These are phyloP conservation scores for Populus pruinosa DNA, from an alignment of 345 rosid species.

Conservation along the genomic window DNA sequence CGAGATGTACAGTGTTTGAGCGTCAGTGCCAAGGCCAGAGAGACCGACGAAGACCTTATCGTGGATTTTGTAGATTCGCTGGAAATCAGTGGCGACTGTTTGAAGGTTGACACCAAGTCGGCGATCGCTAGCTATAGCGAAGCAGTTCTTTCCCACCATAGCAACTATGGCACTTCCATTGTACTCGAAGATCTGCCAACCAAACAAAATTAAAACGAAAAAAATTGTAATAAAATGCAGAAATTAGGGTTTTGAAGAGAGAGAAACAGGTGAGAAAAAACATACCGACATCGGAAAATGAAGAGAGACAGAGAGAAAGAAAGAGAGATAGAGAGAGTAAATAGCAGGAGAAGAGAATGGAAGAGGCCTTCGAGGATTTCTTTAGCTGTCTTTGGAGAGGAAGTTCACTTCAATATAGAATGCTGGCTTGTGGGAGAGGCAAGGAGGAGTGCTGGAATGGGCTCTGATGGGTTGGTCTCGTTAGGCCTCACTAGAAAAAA, in stretches of 20 bases:
- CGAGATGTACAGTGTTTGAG: conserved; percentile 67
- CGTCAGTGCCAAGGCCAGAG: conserved; percentile 92
- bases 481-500: neutral
- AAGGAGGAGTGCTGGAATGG: neutral
- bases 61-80: conserved; percentile 77
- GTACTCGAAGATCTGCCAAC: conserved; percentile 85
- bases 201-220: neutral
- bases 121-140: conserved; percentile 96
- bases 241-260: conserved; percentile 6
- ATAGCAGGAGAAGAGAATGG: neutral
- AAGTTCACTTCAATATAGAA: neutral
- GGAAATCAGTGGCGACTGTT: conserved; percentile 92
- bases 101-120: conserved; percentile 92
- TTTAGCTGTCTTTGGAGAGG: neutral
- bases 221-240: neutral
- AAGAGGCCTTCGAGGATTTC: neutral
- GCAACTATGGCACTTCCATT: conserved; percentile 98
- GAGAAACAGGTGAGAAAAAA: neutral
- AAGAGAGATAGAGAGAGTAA: neutral
- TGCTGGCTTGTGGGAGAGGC: neutral
- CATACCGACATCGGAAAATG: conserved; percentile 52
- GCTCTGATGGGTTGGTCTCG: neutral
- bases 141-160: conserved; percentile 98
- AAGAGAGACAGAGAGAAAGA: neutral
- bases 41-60: conserved; percentile 84